Evolutionary conservation across 2,329 filamentous ascomycete species (phyloP).

Genomic region (Camillea tinctor): DNA sequence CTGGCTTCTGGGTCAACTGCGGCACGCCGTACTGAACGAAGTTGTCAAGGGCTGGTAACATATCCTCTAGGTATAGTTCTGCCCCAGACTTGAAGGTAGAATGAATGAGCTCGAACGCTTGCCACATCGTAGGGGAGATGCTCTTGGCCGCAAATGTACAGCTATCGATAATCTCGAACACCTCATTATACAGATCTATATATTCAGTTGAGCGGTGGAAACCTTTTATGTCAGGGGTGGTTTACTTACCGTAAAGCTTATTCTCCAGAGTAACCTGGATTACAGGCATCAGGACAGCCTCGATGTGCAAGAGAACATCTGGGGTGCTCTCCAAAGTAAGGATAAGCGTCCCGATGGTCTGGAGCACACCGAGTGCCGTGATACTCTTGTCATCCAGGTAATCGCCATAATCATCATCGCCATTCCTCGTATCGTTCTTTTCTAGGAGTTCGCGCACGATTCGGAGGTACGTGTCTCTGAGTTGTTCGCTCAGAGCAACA

Average conservation of each 20-base stretch:
- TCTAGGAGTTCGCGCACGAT: constrained; percentile 91
- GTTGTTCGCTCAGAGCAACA: constrained; percentile 90
- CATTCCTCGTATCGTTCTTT: constrained; percentile 74
- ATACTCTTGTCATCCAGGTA: constrained; percentile 98
- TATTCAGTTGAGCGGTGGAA: constrained; percentile 22
- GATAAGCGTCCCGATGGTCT: constrained; percentile 96
- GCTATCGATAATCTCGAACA: constrained; percentile 99
- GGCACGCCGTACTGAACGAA: constrained; percentile 90
- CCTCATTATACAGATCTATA: constrained; percentile 88
- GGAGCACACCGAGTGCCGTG: constrained; percentile 89
- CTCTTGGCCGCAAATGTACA: constrained; percentile 97
- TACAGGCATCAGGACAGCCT: constrained; percentile 95
- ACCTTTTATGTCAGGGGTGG: neutral
- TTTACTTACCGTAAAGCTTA: constrained; percentile 79
- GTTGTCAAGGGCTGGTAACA: constrained; percentile 97
- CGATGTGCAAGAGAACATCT: constrained; percentile 89
- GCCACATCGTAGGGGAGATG: constrained; percentile 97
- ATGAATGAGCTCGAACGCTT: constrained; percentile 95
- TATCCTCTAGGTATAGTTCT: constrained; percentile 96
- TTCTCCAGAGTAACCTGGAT: constrained; percentile 96
- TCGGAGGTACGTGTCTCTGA: constrained; percentile 91
- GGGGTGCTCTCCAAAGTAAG: constrained; percentile 96
- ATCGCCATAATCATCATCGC: constrained; percentile 78
- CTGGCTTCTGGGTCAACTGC: constrained; percentile 76
- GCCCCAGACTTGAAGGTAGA: constrained; percentile 95